Base-by-base conservation (phyloP, 345 rosid genomes). In the Capsella bursapastoris region DNA sequence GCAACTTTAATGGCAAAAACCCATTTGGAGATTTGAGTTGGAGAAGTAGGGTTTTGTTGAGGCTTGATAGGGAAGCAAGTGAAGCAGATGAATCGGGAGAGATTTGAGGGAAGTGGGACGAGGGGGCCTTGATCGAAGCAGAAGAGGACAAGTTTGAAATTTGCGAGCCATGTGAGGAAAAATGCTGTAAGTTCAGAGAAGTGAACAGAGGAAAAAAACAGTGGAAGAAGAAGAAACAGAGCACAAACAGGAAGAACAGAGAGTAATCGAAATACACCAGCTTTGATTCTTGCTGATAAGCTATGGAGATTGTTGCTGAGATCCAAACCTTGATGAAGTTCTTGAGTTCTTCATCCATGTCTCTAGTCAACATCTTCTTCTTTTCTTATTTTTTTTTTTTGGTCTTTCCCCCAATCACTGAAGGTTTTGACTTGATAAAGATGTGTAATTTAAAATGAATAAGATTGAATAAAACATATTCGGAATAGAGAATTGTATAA, bases 81-180 rank as follows among this genome's bases (percentile, higher is more conserved):
- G 9, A 53, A 40, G 59, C 22, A 18, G 7, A 85, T 51, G 72
- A 85, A 83, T 8, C 49, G 65, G 4, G 72, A 61, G 31, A 29
- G 37, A 3, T 50, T 58, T 11, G 56, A 37, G n/a, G 68, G 43
- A 13, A 27, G 11, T 47, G 74, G 62, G 1, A 53, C 49, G 25
- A 80, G 77, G 7, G 87, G 85, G 0, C 75, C 80, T 66, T 67
- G 67, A 34, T 68, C 70, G 27, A 84, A 80, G 28, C 77, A 71
- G 31, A 84, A 83, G 38, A 74, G 83, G 1, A 83, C 49, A 45
- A 83, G 86, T 72, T 82, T 84, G 70, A 83, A 79, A 22, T 66
- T 87, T 25, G 80, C 80, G 0, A 82, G 47, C 83, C 83, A 86
- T 15, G 84, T n/a, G 16, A 81, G n/a, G 35, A 76, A 41, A 32